These are phyloP conservation scores for Helicostylum pulchrum DNA, from an alignment of 192 early-diverging fungal genomes.

Conservation along the genomic window DNA sequence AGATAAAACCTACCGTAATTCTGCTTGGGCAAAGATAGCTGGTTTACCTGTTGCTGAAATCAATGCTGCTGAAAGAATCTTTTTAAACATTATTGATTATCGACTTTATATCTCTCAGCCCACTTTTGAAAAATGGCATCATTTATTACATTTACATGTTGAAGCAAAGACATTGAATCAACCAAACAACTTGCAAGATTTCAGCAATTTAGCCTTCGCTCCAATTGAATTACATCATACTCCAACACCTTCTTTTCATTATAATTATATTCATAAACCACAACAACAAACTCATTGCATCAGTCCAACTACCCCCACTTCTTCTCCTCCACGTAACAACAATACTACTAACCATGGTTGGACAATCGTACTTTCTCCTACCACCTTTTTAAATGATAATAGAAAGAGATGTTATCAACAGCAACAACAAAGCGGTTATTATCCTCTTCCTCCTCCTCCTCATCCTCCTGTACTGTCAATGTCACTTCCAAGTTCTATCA, in stretches of 20 bases:
- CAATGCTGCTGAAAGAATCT: conserved; percentile 77
- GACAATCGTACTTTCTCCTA: conserved; percentile 8
- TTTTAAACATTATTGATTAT: conserved; percentile 78
- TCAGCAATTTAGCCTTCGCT: conserved; percentile 9
- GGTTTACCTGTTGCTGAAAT: conserved; percentile 78
- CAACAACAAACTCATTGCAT: no score
- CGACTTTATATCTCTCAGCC: conserved; percentile 58
- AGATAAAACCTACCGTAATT: conserved; percentile 87
- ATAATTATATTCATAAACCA: no score
- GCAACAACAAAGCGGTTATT: no score
- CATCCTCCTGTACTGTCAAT: conserved; percentile 23
- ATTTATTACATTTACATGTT: conserved; percentile 28
- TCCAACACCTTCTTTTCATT: background rate
- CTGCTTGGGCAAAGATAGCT: conserved; percentile 90
- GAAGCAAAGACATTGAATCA: conserved; percentile 19
- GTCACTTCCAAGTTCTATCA: conserved; percentile 24
- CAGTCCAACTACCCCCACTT: no score
- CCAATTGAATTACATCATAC: background rate
- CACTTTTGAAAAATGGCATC: conserved; percentile 37
- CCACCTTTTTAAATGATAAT: background rate
- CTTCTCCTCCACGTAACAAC: background rate
- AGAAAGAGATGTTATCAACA: conserved; percentile 10
- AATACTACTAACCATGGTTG: background rate
- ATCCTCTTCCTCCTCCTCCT: no score
- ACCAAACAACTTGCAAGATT: conserved; percentile 15